Evolutionary conservation across 2,329 filamentous ascomycete genomes (phyloP).

Genomic region (Verticillium nonalfalfae): DNA sequence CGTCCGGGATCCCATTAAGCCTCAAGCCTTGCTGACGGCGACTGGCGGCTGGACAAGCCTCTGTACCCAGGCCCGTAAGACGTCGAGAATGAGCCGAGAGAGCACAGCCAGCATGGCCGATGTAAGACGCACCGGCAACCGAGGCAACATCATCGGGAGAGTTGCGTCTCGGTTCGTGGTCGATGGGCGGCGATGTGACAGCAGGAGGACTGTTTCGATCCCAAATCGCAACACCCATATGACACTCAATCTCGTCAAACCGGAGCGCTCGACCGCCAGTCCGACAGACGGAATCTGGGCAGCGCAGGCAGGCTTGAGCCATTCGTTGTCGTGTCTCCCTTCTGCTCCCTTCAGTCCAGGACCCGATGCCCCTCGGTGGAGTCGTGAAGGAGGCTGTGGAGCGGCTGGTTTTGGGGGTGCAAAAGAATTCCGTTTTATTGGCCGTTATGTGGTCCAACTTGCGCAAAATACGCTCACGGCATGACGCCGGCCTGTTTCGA

Average conservation of each 20-base stretch:
- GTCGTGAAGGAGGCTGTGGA: background rate
- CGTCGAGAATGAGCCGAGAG: background rate
- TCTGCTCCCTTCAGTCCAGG: background rate
- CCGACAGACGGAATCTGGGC: background rate
- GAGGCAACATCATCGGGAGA: background rate
- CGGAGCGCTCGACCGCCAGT: background rate
- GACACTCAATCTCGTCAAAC: background rate
- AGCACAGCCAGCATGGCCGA: background rate
- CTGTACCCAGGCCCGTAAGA: background rate
- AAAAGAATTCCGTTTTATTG: background rate
- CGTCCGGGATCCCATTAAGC: background rate
- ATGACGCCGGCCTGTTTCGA: slow-evolving; percentile 2
- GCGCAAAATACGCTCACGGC: slow-evolving; percentile 2
- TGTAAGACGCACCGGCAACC: background rate
- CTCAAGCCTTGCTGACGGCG: background rate
- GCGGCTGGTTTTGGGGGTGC: background rate
- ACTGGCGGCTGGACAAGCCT: background rate
- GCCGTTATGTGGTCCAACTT: background rate
- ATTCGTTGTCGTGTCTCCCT: too few relatives aligned
- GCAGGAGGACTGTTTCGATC: background rate
- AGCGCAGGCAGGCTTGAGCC: background rate
- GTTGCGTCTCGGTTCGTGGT: background rate
- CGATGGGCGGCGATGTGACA: background rate
- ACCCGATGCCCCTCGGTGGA: background rate
- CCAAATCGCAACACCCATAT: background rate